Conservation (phyloP, 352 stramenopile species). For the Phytophthora vignae region DNA sequence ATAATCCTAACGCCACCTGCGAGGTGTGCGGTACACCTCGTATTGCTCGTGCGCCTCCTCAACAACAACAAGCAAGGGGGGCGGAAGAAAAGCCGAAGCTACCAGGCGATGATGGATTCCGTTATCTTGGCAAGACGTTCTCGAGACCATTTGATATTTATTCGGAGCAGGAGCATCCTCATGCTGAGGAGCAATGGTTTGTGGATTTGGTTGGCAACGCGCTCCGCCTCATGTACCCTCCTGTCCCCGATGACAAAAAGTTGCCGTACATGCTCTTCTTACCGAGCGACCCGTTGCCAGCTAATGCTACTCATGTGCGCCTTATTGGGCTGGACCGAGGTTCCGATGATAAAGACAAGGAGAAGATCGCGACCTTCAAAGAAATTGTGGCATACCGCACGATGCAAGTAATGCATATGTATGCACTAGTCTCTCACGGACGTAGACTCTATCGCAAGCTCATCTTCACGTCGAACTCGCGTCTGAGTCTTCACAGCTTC, state of each 20-base stretch:
- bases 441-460: conserved; percentile 96
- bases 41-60: conserved; percentile 32
- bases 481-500: conserved; percentile 94
- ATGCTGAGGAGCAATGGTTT: conserved; percentile 77
- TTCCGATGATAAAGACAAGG: conserved; percentile 77
- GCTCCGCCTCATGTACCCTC: conserved; percentile 73
- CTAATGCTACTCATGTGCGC: conserved; percentile 55
- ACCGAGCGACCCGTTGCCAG: conserved; percentile 53
- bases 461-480: conserved; percentile 97
- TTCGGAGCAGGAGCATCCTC: conserved; percentile 74
- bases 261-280: conserved; percentile 82
- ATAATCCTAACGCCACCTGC: conserved; percentile 78
- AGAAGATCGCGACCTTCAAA: conserved; percentile 94
- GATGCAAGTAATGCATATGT: conserved; percentile 96
- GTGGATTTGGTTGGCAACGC: conserved; percentile 71
- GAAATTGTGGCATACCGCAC: conserved; percentile 96
- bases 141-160: conserved; percentile 85
- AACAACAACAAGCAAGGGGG: conserved; percentile 17
- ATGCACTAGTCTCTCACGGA: conserved; percentile 97
- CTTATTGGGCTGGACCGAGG: conserved; percentile 77
- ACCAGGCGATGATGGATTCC: conserved; percentile 53
- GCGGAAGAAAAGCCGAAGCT: conserved; percentile 38
- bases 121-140: conserved; percentile 67
- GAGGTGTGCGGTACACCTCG: conserved; percentile 79
- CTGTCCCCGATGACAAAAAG: conserved; percentile 83